Evolutionary conservation across 371 early-diverging fungal genomes (phyloP).

Genomic region (Mucor velutinosus): DNA sequence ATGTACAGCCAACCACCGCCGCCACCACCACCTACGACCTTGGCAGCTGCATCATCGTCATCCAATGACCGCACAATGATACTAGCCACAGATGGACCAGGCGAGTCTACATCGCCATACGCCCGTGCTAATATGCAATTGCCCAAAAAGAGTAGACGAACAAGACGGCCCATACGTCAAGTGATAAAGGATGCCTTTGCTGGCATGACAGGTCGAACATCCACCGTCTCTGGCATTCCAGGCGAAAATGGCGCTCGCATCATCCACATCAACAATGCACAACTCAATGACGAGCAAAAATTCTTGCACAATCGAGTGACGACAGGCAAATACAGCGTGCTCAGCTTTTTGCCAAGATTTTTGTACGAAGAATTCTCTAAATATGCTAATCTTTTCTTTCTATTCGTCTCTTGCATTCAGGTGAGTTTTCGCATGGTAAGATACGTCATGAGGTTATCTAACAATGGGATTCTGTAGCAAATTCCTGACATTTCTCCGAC

Average conservation of each 20-base stretch:
- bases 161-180: constrained; percentile 1
- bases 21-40: background rate
- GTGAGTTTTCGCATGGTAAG: constrained; percentile 31
- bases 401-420: constrained; percentile 87
- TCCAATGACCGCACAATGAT: background rate
- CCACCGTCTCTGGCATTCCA: constrained; percentile 24
- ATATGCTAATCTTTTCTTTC: constrained; percentile 94
- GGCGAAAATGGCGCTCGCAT: constrained; percentile 63
- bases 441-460: background rate
- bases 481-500: constrained; percentile 83
- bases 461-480: constrained; percentile 55
- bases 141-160: background rate
- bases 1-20: background rate
- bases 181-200: constrained; percentile 16
- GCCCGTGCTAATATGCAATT: constrained; percentile 29
- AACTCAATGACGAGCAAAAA: constrained; percentile 69
- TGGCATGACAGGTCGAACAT: constrained; percentile 10
- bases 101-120: constrained; percentile 22
- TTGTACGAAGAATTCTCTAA: constrained; percentile 93
- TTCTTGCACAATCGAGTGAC: constrained; percentile 82
- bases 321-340: constrained; percentile 87
- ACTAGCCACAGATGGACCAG: constrained; percentile 3
- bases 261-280: constrained; percentile 83
- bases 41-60: background rate
- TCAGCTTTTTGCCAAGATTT: constrained; percentile 91